A percentile compares a stretch with the other conserved stretches of the same genome.
Evolutionary conservation across 768 basidiomycete species (phyloP).

Genomic region (Amanita brunnescens): DNA sequence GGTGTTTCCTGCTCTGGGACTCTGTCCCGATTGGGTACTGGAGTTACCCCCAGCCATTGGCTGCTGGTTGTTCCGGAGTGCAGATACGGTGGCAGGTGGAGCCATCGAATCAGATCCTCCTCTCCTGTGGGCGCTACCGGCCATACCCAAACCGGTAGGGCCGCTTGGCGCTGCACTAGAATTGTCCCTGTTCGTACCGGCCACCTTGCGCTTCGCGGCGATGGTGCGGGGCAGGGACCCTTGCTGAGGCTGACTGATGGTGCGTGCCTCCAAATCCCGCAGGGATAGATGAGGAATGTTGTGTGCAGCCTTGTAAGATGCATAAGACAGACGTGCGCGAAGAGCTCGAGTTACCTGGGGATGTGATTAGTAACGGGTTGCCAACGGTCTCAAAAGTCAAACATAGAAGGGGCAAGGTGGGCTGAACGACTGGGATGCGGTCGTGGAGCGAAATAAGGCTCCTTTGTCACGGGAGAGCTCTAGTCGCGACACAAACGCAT

Average conservation of each 20-base stretch:
- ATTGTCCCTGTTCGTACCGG: conserved; percentile 37
- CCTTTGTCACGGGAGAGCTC: conserved; percentile 8
- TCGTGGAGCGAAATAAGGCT: conserved; percentile 8
- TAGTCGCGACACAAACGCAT: too few relatives aligned
- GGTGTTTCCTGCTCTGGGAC: conserved; percentile 32
- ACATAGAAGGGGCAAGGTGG: conserved; percentile 9
- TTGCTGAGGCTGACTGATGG: conserved; percentile 32
- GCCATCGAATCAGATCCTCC: conserved; percentile 38
- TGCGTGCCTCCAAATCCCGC: conserved; percentile 63
- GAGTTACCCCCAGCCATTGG: conserved; percentile 23
- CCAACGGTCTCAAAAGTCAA: conserved; percentile 23
- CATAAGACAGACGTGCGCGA: conserved; percentile 73
- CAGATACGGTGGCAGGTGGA: conserved; percentile 31
- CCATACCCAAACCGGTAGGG: conserved; percentile 22
- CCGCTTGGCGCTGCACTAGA: conserved; percentile 44
- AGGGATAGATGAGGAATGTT: conserved; percentile 59
- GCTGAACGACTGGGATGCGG: conserved; percentile 8
- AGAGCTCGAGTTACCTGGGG: conserved; percentile 72
- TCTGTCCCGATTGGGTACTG: conserved; percentile 24
- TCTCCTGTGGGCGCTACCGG: conserved; percentile 22
- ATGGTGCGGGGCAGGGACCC: conserved; percentile 41
- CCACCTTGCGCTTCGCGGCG: conserved; percentile 50
- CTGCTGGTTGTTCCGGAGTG: conserved; percentile 37
- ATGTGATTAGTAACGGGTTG: conserved; percentile 28
- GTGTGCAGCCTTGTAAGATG: conserved; percentile 75